These are phyloP conservation scores for Hypericum perforatum DNA, from an alignment of 345 rosid species.

Conservation along the genomic window DNA sequence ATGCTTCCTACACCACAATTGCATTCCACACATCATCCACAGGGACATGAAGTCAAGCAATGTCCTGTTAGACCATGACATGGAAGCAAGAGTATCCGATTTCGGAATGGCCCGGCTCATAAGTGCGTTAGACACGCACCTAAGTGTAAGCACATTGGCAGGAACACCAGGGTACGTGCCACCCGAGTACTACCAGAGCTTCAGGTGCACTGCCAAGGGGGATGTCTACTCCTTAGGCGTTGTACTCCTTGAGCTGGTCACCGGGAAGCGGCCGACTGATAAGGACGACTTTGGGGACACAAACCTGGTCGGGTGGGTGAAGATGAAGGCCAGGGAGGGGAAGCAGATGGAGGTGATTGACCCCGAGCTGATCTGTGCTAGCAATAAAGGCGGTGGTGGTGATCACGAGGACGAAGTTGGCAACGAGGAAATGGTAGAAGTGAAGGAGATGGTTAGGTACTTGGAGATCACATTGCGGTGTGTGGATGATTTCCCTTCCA, in stretches of 20 bases:
- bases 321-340: constrained; percentile 78
- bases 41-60: constrained; percentile 96
- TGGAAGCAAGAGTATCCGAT: constrained; percentile 94
- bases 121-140: constrained; percentile 88
- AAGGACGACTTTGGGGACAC: constrained; percentile 99
- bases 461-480: constrained; percentile 74
- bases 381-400: background rate
- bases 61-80: constrained; percentile 73
- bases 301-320: constrained; percentile 91
- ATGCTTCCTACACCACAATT: constrained; percentile 88
- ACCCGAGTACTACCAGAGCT: constrained; percentile 93
- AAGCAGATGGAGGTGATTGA: constrained; percentile 91
- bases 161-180: constrained; percentile 98
- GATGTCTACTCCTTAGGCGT: constrained; percentile 93
- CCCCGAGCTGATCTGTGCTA: constrained; percentile 43
- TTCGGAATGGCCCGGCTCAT: constrained; percentile 97
- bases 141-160: constrained; percentile 89
- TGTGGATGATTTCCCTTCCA: constrained; percentile 82
- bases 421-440: constrained; percentile 43
- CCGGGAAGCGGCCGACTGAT: constrained; percentile 86
- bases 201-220: constrained; percentile 88
- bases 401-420: constrained; percentile 20
- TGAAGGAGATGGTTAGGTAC: constrained; percentile 77
- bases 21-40: constrained; percentile 93
- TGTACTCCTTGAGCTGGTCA: constrained; percentile 71